phyloP scores from a whole-genome alignment of 768 basidiomycete species.

The Fomitopsis pulvina region DNA sequence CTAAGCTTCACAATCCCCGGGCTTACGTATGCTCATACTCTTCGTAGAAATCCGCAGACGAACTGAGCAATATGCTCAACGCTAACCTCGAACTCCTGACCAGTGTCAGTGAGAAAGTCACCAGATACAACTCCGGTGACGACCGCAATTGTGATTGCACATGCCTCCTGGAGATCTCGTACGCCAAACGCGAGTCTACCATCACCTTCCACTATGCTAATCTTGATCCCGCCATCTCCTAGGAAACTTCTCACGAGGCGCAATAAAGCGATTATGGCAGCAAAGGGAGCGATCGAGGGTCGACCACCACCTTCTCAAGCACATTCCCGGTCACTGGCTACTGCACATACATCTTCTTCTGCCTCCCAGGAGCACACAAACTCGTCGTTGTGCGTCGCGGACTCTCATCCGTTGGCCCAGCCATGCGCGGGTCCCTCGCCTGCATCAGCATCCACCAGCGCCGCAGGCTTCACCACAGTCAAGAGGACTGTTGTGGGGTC shows the following conservation, averaged over 20 bases:
- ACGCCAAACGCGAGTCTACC: not conserved
- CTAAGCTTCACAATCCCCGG: not conserved
- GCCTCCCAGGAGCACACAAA: not conserved
- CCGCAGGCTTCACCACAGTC: not conserved
- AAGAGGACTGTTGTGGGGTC: not conserved
- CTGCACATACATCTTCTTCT: not conserved
- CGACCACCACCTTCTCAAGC: not conserved
- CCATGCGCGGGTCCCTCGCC: not conserved
- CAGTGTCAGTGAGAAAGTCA: not conserved
- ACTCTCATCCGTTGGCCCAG: not conserved
- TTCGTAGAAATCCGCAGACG: constrained; percentile 1
- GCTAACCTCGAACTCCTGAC: not conserved
- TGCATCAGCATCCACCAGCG: not conserved
- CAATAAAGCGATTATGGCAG: not conserved
- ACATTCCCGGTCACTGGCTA: not conserved
- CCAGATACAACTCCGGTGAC: not conserved
- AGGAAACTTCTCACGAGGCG: not conserved
- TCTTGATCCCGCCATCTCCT: not conserved
- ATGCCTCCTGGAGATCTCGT: not conserved
- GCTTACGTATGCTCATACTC: not conserved
- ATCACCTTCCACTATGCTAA: too few species aligned
- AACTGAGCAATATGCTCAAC: not conserved
- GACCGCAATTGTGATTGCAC: not conserved
- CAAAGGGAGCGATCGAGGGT: not conserved
- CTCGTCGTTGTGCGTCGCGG: too few species aligned